Evolutionary conservation across 202 grass and related monocot genomes (phyloP), one percentile per base, ranked within the genome.

Genomic region (Thinopyrum obtusiflorum): DNA sequence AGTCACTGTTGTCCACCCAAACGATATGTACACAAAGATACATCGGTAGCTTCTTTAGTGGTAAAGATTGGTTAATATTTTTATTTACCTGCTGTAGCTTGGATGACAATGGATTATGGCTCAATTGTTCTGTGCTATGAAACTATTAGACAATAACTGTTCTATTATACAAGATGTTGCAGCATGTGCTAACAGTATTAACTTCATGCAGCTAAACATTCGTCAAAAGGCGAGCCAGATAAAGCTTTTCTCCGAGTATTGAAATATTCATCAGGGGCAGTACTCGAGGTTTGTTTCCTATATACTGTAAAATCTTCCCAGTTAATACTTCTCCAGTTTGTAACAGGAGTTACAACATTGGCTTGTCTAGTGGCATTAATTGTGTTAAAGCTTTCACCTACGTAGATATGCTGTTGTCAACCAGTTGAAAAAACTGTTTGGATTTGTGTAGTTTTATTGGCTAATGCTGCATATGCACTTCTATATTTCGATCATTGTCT

Each of bases 191-290:
- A 40, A 93, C 28, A 77, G 15, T 79, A 73, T 49, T 15, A 93
- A 65, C 64, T 87, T 90, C 13, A 62, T 88, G 87, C 88, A 99
- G 97, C 88, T 88, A 94, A 91, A 90, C 86, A 91, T 85, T 99
- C 92, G 23, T 79, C 92, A 78, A 94, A 89, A 89, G 92, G 85
- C 18, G 88, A 94, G 39, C 78, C 81, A 44, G 82, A 87, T 87
- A 99, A 94, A 89, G 90, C 93, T 89, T 97, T 91, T 84, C 97
- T 99, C 80, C 88, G 90, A 73, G 97, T 94, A 88, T 83, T 99
- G 81, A 99, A 99, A 77, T 99, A 97, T 84, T 99, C 97, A 85
- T 96, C 97, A 40, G 97, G 97, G 40, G 97, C 92, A 70, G 92
- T 99, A 62, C 92, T 99, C 76, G 97, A 99, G 97, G 97, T 99